phyloP scores from a whole-genome alignment of 345 rosid species.

The Mallotus nudiflorus region DNA sequence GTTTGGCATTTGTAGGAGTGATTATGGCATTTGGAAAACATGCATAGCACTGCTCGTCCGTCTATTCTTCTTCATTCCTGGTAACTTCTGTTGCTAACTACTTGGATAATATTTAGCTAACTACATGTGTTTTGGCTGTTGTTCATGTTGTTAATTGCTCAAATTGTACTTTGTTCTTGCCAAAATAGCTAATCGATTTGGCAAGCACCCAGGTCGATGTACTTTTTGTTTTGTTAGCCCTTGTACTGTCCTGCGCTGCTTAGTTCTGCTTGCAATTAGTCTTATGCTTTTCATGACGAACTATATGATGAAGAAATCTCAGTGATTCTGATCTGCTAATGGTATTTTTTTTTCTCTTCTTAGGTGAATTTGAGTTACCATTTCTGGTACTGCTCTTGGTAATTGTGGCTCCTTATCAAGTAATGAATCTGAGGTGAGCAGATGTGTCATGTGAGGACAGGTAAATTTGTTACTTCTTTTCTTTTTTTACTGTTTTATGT shows the following conservation, averaged over 20 bases:
- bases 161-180: no score
- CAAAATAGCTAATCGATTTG: no score
- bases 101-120: neutral
- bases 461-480: no score
- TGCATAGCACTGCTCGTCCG: constrained; percentile 80
- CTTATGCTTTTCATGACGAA: neutral
- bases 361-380: constrained; percentile 93
- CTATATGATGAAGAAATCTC: neutral
- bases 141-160: no score
- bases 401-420: constrained; percentile 72
- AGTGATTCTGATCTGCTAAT: neutral
- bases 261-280: no score
- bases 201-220: no score
- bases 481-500: constrained; percentile 1
- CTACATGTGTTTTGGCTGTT: no score
- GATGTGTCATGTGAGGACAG: constrained; percentile 12
- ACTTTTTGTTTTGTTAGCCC: no score
- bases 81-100: constrained; percentile 34
- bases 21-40: constrained; percentile 86
- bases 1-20: constrained; percentile 57
- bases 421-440: constrained; percentile 58
- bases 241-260: no score
- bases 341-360: constrained; percentile 9
- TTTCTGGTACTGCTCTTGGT: constrained; percentile 66
- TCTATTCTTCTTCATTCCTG: constrained; percentile 81